Evolutionary conservation across 495 filamentous ascomycete species (phyloP).

Genomic region (Chaetomium tenue): DNA sequence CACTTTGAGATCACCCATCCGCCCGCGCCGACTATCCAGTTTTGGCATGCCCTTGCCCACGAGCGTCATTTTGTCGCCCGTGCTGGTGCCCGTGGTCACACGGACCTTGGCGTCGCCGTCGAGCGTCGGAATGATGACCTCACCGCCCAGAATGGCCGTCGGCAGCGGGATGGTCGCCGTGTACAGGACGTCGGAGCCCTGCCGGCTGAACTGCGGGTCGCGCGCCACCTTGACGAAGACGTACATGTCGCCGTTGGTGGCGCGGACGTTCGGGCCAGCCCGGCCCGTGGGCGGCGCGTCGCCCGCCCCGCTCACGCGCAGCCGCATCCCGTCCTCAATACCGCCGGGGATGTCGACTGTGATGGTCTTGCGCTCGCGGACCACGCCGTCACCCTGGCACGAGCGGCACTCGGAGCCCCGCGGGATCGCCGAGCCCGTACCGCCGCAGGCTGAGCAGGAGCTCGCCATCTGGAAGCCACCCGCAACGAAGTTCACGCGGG

Average conservation of each 20-base stretch:
- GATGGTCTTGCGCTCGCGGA: conserved; percentile 73
- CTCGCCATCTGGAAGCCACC: conserved; percentile 94
- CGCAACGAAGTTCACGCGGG: conserved; percentile 80
- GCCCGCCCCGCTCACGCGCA: conserved; percentile 77
- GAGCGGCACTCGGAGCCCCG: conserved; percentile 73
- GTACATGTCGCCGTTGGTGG: conserved; percentile 77
- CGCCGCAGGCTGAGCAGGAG: conserved; percentile 78
- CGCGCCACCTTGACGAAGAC: conserved; percentile 79
- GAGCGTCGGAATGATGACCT: conserved; percentile 83
- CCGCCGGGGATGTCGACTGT: conserved; percentile 88
- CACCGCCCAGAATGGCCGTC: conserved; percentile 87
- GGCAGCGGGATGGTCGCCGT: conserved; percentile 89
- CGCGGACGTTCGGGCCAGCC: conserved; percentile 55
- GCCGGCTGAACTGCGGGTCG: conserved; percentile 81
- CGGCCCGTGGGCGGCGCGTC: conserved; percentile 77
- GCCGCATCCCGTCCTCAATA: conserved; percentile 91
- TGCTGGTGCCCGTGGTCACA: conserved; percentile 84
- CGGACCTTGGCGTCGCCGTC: conserved; percentile 86
- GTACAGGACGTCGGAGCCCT: conserved; percentile 85
- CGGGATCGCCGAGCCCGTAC: conserved; percentile 68
- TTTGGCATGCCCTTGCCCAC: conserved; percentile 90
- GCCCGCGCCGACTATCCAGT: conserved; percentile 54
- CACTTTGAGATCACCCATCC: conserved; percentile 78
- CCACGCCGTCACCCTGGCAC: conserved; percentile 76
- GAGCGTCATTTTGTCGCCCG: conserved; percentile 85